Evolutionary conservation across 139 green algal species (phyloP), one percentile per base, ranked within the genome.

Genomic region (Tetradesmus obliquus): DNA sequence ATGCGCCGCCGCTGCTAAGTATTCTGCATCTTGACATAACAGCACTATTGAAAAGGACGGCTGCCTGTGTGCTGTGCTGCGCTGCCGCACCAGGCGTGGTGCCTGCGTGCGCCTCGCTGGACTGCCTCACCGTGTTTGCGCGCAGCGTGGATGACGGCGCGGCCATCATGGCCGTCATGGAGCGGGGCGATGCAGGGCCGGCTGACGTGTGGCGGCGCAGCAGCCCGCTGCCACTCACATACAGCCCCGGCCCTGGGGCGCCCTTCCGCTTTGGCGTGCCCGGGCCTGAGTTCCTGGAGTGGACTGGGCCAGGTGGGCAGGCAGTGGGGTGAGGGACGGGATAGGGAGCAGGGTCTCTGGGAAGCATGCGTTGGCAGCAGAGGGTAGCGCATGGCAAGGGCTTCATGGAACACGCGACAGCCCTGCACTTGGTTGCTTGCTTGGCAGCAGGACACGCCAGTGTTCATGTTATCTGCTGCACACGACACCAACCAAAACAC

Each of bases 41-140:
- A 45, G 32, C 32, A 45, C 32, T 45, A 45, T 45, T 45, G 32
- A 45, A 45, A 45, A 45, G 93, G 96, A 3, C 86, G 97, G 10
- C 91, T 97, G 79, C 95, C 81, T 45, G 97, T 98, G 45, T 69
- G 74, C 22, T 60, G 88, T 80, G 19, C 20, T 82, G 60, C 57
- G 5, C 60, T 86, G 20, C 84, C 5, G n/a, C 6, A 32, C 79
- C 88, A 95, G 95, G 96, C 51, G 95, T 98, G 58, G 96, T 98
- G 10, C 97, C 96, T 2, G 97, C 97, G 19, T 96, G 93, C 84
- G 93, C 94, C 24, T 94, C 95, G 1, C 93, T 98, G 54, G 97
- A 98, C 91, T 98, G 97, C 94, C 84, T 97, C 13, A 96, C 96
- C 3, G 94, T 97, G 51, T 97, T 98, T 93, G 90, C 94, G 5